Base-by-base conservation (phyloP, 805 yeast species). In the Sungouiozyma ichnusensis region DNA sequence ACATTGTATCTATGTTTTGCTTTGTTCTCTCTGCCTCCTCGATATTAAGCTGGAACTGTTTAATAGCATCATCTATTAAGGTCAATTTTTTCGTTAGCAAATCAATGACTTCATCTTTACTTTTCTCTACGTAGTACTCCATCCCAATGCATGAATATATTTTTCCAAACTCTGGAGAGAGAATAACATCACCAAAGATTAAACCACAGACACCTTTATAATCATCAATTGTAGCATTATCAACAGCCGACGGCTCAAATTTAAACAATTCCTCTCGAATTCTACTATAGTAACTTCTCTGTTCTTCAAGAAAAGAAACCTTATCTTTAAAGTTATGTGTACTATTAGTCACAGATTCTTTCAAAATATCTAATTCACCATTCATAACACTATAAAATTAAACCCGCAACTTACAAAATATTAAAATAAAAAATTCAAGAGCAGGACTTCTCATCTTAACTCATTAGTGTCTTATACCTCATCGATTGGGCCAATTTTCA, bases 1-100 rank as follows among this genome's bases (percentile, higher is more conserved):
- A 38, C 40, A 9, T 36, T 38, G 15, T 36, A 40, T 54, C 46
- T 27, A 66, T 35, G 16, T 57, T 41, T 27, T 48, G 44, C 38
- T 71, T 43, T 16, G 67, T 61, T 13, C 54, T 52, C 6, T 60
- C 44, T 2, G 74, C 74, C 29, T 69, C 72, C 20, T 56, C 47
- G 3, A 73, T 60, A 42, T 68, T 69, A 1, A 20, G 38, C 5
- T 60, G 54, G 39, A 74, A 66, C 42, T 71, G 71, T 8, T 47
- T 49, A 2, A 72, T 60, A 1, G 74, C 71, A n/a, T 58, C 58
- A 2, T 56, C 54, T 17, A 72, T 57, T 5, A 59, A 41, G 11
- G 24, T 33, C 16, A 57, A 38, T 43, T 58, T 52, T 27, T 51
- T 53, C 16, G 53, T 43, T 16, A 57, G 48, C 47, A 55, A 60